phyloP scores from a whole-genome alignment of 2,329 filamentous ascomycete genomes.

The Colletotrichum agaves region DNA sequence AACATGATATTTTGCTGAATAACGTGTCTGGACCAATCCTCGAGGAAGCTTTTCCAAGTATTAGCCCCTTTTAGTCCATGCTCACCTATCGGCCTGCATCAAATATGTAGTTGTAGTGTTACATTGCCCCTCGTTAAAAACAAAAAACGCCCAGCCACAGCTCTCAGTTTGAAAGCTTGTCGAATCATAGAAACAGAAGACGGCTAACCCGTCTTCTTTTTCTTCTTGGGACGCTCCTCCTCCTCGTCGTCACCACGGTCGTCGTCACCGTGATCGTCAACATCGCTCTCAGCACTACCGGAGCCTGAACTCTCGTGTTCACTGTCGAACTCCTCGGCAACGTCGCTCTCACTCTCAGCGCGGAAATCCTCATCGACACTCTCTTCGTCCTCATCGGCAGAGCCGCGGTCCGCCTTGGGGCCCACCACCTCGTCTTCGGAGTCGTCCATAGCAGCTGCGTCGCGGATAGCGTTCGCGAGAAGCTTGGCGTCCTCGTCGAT shows the following conservation, averaged over 20 bases:
- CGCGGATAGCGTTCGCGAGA: conserved; percentile 83
- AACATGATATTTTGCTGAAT: conserved; percentile 2
- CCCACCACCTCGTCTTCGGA: conserved; percentile 83
- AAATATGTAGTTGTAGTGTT: conserved; percentile 22
- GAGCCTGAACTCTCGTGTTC: conserved; percentile 87
- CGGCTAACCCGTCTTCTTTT: conserved; percentile 51
- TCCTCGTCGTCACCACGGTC: conserved; percentile 54
- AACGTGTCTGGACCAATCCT: background rate
- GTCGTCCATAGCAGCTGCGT: conserved; percentile 79
- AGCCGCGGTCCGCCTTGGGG: conserved; percentile 82
- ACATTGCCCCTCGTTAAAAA: conserved; percentile 17
- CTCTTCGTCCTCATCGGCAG: conserved; percentile 95
- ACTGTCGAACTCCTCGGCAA: conserved; percentile 95
- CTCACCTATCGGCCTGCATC: conserved; percentile 3
- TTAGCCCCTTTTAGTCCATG: conserved; percentile 22
- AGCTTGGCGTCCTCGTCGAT: conserved; percentile 91
- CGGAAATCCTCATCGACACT: conserved; percentile 96
- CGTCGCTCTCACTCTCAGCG: conserved; percentile 91
- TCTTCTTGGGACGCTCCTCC: conserved; percentile 62
- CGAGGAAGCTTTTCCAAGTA: conserved; percentile 10
- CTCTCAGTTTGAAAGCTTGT: background rate
- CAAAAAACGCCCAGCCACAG: conserved; percentile 20
- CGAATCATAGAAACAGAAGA: background rate
- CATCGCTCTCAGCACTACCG: conserved; percentile 69
- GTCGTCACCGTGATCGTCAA: conserved; percentile 61